Evolutionary conservation across 2,329 filamentous ascomycete species (phyloP), one percentile per base, ranked within the genome.

Genomic region (Cercospora janseana): DNA sequence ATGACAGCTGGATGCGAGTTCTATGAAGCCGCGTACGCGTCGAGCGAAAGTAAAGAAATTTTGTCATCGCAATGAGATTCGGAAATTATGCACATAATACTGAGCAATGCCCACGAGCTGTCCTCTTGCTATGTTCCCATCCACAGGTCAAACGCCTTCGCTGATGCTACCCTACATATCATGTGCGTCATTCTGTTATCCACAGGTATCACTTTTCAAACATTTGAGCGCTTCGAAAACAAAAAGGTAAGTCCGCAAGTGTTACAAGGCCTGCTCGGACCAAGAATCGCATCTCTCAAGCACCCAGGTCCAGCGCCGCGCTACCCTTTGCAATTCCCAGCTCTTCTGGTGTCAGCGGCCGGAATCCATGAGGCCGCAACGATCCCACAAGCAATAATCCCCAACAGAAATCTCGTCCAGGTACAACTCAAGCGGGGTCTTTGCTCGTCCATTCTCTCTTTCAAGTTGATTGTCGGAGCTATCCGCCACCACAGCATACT

Each of bases 371-470:
- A 40, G 21, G 26, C 26, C 35, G 21, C 35, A 40, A 18, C 21
- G 35, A 23, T 45, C 42, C 42, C 42, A 45, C 9, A 45, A 24
- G 26, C 42, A 45, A 45, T 31, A 45, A 4, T 45, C 27, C 21
- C 42, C 42, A 32, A 45, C 42, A n/a, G 42, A 18, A n/a, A 45
- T 12, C 2, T 45, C 27, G 1, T 45, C 20, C 42, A 45, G 6
- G 6, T 24, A 45, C 42, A 34, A 32, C 12, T 31, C 29, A 12
- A 32, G 4, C 1, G 28, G 9, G 4, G 6, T 45, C 15, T 32
- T 45, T 13, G 6, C 18, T 7, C 31, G 10, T 13, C 31, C 21
- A 21, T 23, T 18, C 15, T 34, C 3, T 24, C 42, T 4, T 35
- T 35, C 20, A 45, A 26, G 4, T 27, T 21, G n/a, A 32, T 3